Percentiles rank a stretch among this genome's conserved stretches.
phyloP scores from a whole-genome alignment of 305 asterid species.

The Caryopteris hybrid region DNA sequence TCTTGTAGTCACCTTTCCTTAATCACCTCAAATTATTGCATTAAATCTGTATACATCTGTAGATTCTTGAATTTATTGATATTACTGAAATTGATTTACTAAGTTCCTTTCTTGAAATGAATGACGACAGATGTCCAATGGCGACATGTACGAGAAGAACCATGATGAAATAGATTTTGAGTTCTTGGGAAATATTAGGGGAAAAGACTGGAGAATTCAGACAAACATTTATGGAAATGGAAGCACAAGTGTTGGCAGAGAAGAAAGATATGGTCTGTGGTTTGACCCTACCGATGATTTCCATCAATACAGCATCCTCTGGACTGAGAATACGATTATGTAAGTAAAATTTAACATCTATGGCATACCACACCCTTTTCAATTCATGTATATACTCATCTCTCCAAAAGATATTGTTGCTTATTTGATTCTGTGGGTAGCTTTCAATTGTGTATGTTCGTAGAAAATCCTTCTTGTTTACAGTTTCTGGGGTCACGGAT shows the following conservation, averaged over 20 bases:
- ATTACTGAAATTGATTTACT: constrained; percentile 1
- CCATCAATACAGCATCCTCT: constrained; percentile 64
- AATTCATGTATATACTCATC: background rate
- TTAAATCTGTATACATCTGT: background rate
- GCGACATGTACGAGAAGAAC: constrained; percentile 64
- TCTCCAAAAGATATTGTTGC: constrained; percentile 12
- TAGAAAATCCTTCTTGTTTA: constrained; percentile 1
- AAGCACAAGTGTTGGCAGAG: constrained; percentile 70
- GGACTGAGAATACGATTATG: constrained; percentile 65
- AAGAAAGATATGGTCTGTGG: constrained; percentile 84
- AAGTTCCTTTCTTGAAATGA: constrained; percentile 13
- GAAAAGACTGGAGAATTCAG: constrained; percentile 81
- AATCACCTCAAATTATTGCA: background rate
- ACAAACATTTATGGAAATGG: constrained; percentile 89
- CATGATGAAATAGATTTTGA: constrained; percentile 86
- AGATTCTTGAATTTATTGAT: constrained; percentile 1
- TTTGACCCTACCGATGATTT: constrained; percentile 83
- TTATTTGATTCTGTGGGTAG: constrained; percentile 21
- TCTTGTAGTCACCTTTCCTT: background rate
- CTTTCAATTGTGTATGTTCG: background rate
- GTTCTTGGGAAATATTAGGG: constrained; percentile 79
- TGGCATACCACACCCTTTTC: background rate
- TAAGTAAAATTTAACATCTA: constrained; percentile 27
- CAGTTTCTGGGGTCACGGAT: constrained; percentile 20
- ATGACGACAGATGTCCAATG: constrained; percentile 68